Percentiles rank a stretch among this genome's conserved stretches.
Evolutionary conservation across 2,329 filamentous ascomycete genomes (phyloP).

Genomic region (Arthrobotrys conoides): DNA sequence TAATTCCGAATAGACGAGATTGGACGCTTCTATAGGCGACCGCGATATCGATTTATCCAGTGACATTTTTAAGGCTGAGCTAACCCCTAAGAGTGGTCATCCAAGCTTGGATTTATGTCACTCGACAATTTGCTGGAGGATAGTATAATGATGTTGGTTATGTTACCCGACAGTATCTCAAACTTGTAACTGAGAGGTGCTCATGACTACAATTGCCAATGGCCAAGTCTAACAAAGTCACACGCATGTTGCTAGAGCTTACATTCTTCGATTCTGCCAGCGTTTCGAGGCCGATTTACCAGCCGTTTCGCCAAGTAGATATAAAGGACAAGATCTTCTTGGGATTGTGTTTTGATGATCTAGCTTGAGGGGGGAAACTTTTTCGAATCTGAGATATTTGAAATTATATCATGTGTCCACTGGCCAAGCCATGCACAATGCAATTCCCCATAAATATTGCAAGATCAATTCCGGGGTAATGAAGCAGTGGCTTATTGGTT

Average conservation of each 20-base stretch:
- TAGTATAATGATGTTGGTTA: background rate
- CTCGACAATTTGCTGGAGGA: too few species aligned
- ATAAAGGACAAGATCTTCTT: background rate
- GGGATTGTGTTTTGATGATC: too few species aligned
- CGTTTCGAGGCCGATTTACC: slow-evolving; percentile 18
- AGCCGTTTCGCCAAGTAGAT: slow-evolving; percentile 33
- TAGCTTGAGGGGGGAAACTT: background rate
- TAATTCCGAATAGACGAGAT: slow-evolving; percentile 30
- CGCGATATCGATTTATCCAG: slow-evolving; percentile 10
- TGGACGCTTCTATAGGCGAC: background rate
- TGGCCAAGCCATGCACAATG: background rate
- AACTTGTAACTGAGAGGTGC: background rate
- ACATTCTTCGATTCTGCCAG: background rate
- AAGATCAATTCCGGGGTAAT: background rate
- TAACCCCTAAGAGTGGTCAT: background rate
- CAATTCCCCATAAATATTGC: background rate
- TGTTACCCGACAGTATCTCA: slow-evolving; percentile 2
- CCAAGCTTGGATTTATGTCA: background rate
- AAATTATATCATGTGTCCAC: slow-evolving; percentile 16
- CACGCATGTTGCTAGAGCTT: background rate
- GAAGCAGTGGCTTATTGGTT: background rate
- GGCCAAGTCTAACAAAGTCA: background rate
- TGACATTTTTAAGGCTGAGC: background rate
- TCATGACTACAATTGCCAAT: slow-evolving; percentile 13
- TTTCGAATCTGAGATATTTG: slow-evolving; percentile 12